phyloP scores from a whole-genome alignment of 2,329 filamentous ascomycete species.

The Fonsecaea multimorphosa region DNA sequence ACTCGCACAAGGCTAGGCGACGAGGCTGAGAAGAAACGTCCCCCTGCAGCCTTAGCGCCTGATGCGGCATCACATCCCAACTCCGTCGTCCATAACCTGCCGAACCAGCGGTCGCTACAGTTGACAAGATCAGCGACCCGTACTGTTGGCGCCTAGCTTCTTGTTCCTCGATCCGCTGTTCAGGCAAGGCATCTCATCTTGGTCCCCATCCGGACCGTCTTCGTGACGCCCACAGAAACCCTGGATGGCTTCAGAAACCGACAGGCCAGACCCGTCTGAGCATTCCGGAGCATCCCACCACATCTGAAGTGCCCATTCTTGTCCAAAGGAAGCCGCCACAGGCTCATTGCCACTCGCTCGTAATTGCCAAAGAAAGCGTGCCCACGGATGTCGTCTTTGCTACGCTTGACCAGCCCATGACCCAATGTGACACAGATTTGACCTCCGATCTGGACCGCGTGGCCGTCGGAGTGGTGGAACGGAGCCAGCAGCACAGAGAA shows the following conservation, averaged over 20 bases:
- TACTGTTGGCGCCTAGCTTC: neutral
- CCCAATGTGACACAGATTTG: slow-evolving; percentile 65
- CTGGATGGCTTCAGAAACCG: slow-evolving; percentile 30
- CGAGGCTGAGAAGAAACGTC: neutral
- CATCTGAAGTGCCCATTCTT: slow-evolving; percentile 54
- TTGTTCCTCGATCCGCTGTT: neutral
- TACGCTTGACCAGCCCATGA: slow-evolving; percentile 56
- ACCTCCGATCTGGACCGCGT: slow-evolving; percentile 54
- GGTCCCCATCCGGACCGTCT: neutral
- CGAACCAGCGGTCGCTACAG: neutral
- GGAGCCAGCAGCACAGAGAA: slow-evolving; percentile 65
- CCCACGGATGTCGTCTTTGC: slow-evolving; percentile 51
- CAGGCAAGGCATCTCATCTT: slow-evolving; percentile 11
- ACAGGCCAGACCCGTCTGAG: slow-evolving; percentile 46
- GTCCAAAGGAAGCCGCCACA: slow-evolving; percentile 47
- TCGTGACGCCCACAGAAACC: neutral
- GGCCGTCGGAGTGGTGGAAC: slow-evolving; percentile 42
- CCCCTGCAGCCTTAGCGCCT: neutral
- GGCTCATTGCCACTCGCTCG: slow-evolving; percentile 48
- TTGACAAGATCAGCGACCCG: neutral
- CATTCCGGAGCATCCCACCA: slow-evolving; percentile 51
- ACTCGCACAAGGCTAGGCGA: neutral
- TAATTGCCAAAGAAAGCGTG: slow-evolving; percentile 65
- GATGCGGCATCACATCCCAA: neutral
- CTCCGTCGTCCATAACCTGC: neutral